phyloP scores from a whole-genome alignment of 2,329 filamentous ascomycete genomes.

The Alternaria arborescens region DNA sequence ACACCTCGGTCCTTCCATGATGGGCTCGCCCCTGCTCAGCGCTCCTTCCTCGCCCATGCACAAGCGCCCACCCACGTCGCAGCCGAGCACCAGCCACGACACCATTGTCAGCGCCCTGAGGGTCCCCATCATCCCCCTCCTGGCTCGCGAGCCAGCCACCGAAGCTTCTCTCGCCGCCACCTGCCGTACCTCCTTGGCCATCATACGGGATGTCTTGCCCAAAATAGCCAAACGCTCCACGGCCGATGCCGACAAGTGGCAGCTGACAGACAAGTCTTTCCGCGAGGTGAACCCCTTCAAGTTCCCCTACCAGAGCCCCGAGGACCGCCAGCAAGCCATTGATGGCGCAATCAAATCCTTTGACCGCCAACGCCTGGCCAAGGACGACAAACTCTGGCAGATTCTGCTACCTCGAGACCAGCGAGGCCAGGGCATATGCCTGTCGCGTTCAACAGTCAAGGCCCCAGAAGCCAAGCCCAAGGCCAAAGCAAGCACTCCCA shows the following conservation, averaged over 20 bases:
- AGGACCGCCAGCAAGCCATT: conserved; percentile 67
- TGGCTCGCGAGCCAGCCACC: conserved; percentile 55
- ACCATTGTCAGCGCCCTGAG: conserved; percentile 54
- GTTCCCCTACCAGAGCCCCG: conserved; percentile 64
- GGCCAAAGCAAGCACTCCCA: conserved; percentile 44
- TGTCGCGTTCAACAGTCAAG: conserved; percentile 66
- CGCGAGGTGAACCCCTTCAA: conserved; percentile 70
- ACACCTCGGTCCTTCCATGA: conserved; percentile 48
- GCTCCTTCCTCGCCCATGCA: conserved; percentile 49
- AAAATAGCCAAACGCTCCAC: conserved; percentile 64
- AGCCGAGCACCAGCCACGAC: conserved; percentile 45
- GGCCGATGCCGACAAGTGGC: conserved; percentile 54
- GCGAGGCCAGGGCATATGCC: conserved; percentile 67
- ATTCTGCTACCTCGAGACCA: conserved; percentile 67
- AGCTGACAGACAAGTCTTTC: conserved; percentile 65
- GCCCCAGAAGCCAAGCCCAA: conserved; percentile 49
- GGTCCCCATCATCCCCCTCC: conserved; percentile 59
- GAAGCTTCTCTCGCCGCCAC: conserved; percentile 44
- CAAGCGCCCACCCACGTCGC: conserved; percentile 53
- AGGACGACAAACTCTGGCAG: conserved; percentile 70
- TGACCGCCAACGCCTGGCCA: conserved; percentile 67
- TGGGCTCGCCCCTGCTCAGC: conserved; percentile 53
- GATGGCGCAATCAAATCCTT: conserved; percentile 70
- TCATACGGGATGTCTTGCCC: conserved; percentile 44
- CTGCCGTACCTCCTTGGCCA: conserved; percentile 40